These are phyloP conservation scores for Thelonectria discophora DNA, from an alignment of 2,329 filamentous ascomycete species.

Conservation along the genomic window DNA sequence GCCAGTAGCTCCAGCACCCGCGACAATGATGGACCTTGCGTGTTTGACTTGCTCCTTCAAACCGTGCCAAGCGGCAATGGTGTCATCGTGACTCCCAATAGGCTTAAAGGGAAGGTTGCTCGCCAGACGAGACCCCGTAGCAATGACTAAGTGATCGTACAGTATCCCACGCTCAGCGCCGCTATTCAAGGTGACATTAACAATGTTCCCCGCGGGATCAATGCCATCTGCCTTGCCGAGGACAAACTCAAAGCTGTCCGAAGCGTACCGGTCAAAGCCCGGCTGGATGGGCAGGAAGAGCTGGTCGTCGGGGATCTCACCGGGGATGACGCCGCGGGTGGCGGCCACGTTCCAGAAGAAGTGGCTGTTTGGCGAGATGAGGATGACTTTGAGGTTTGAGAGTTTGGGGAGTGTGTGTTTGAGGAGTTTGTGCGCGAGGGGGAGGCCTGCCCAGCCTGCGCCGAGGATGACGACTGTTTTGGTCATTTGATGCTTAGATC, in stretches of 20 bases:
- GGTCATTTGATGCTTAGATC: constrained; percentile 49
- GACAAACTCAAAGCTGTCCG: constrained; percentile 57
- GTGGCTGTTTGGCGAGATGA: constrained; percentile 63
- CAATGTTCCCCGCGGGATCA: constrained; percentile 45
- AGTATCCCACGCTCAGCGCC: constrained; percentile 45
- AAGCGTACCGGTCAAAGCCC: constrained; percentile 56
- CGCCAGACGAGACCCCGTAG: constrained; percentile 60
- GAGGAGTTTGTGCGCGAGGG: constrained; percentile 60
- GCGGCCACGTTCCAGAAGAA: constrained; percentile 67
- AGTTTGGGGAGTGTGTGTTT: constrained; percentile 56
- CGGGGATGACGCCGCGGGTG: constrained; percentile 62
- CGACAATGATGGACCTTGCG: constrained; percentile 48
- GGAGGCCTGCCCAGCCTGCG: constrained; percentile 60
- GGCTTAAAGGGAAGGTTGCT: constrained; percentile 58
- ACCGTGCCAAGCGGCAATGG: constrained; percentile 47
- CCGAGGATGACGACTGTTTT: constrained; percentile 63
- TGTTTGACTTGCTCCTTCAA: constrained; percentile 37
- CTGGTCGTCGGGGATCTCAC: constrained; percentile 55
- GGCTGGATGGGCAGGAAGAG: constrained; percentile 57
- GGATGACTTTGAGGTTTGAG: constrained; percentile 58
- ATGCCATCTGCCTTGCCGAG: constrained; percentile 55
- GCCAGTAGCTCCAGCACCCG: constrained; percentile 51
- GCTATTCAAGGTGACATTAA: constrained; percentile 48
- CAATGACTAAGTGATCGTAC: constrained; percentile 64
- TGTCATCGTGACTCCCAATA: constrained; percentile 55